phyloP scores from a whole-genome alignment of 441 rosid genomes.

The Populus trichocarpa region DNA sequence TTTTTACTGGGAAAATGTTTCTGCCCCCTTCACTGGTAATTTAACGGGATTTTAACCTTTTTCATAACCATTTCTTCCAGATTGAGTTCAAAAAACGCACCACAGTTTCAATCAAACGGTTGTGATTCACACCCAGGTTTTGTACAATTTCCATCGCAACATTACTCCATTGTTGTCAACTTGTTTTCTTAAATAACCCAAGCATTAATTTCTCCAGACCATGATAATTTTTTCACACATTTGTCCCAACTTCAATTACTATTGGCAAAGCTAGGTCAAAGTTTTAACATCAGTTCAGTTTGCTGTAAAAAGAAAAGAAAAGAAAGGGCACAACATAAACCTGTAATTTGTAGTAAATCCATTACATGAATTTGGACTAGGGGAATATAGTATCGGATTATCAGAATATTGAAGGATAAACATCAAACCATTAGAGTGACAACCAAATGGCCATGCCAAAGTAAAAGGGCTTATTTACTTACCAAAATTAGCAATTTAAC shows the following conservation, averaged over 20 bases:
- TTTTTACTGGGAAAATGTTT: too few relatives aligned
- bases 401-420: slow-evolving; percentile 8
- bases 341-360: not conserved
- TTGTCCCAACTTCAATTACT: not conserved
- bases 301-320: not conserved
- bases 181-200: not conserved
- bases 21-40: too few relatives aligned
- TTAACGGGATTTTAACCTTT: too few relatives aligned
- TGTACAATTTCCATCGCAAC: too few relatives aligned
- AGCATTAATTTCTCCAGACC: not conserved
- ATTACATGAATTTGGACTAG: not conserved
- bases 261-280: too few relatives aligned
- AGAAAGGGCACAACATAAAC: not conserved
- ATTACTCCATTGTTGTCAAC: too few relatives aligned
- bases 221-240: not conserved
- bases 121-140: too few relatives aligned
- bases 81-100: too few relatives aligned
- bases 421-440: slow-evolving; percentile 11
- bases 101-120: too few relatives aligned
- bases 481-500: slow-evolving; percentile 14
- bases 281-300: not conserved
- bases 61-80: too few relatives aligned
- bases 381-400: slow-evolving; percentile 4
- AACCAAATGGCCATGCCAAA: slow-evolving; percentile 4
- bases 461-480: slow-evolving; percentile 11